phyloP scores from a whole-genome alignment of 106 monocot species.

The Phalaenopsis aphrodite region DNA sequence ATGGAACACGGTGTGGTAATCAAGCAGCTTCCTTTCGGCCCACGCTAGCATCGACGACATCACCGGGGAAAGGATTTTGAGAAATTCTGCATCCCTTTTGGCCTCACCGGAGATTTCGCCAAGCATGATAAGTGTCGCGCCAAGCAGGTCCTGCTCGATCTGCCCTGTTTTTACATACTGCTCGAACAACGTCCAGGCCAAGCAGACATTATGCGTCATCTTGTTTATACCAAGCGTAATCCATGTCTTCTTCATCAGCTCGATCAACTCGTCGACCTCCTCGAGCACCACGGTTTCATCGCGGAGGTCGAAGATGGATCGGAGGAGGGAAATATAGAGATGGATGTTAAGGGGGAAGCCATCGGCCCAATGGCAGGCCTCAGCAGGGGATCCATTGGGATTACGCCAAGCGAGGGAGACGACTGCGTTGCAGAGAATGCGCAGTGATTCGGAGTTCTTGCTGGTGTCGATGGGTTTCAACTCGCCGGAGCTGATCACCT shows the following conservation, averaged over 20 bases:
- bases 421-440: constrained; percentile 16
- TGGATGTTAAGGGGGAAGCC: constrained; percentile 41
- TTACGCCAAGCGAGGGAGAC: constrained; percentile 23
- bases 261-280: constrained; percentile 43
- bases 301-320: constrained; percentile 25
- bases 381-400: background rate
- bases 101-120: constrained; percentile 35
- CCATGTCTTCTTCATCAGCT: constrained; percentile 53
- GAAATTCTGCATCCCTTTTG: constrained; percentile 28
- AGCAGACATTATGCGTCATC: constrained; percentile 43
- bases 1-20: constrained; percentile 37
- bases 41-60: constrained; percentile 38
- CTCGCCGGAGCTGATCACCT: constrained; percentile 18
- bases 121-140: constrained; percentile 24
- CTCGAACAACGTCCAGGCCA: constrained; percentile 47
- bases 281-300: constrained; percentile 36
- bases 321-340: constrained; percentile 32
- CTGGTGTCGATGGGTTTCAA: constrained; percentile 25
- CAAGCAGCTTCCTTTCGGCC: constrained; percentile 47
- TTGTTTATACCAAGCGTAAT: constrained; percentile 26
- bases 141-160: constrained; percentile 33
- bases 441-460: constrained; percentile 34
- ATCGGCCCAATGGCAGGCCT: constrained; percentile 43
- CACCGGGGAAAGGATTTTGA: constrained; percentile 15
- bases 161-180: constrained; percentile 39